phyloP scores from a whole-genome alignment of 78 protist genomes.

The Emiliania huxleyi region DNA sequence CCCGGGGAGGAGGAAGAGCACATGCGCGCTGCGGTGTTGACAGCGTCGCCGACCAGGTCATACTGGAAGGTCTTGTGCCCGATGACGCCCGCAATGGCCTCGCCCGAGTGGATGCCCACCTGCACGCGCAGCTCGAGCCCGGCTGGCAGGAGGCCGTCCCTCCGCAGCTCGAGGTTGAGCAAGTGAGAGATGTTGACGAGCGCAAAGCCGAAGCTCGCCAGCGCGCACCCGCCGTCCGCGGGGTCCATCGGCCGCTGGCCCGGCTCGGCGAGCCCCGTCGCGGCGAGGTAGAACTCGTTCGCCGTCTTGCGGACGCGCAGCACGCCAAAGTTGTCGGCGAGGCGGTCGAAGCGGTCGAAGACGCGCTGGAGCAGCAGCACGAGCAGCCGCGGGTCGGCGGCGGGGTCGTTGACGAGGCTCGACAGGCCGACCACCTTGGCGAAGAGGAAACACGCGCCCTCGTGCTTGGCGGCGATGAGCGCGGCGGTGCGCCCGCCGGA shows the following conservation, averaged over 20 bases:
- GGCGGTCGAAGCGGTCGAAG: neutral
- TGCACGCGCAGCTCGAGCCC: conserved; percentile 40
- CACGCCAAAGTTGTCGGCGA: neutral
- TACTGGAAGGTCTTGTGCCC: conserved; percentile 66
- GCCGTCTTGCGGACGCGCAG: neutral
- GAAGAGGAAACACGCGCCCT: too few relatives aligned
- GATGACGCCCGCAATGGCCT: conserved; percentile 76
- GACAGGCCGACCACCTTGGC: neutral
- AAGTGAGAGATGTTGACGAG: neutral
- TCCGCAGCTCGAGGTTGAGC: neutral
- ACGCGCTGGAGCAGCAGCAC: neutral
- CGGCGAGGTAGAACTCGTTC: neutral
- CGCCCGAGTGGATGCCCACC: conserved; percentile 79
- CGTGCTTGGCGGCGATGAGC: too few relatives aligned
- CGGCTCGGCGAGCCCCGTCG: neutral
- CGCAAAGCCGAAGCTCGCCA: neutral
- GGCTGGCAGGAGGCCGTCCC: neutral
- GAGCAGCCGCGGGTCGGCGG: neutral
- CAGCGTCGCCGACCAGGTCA: conserved; percentile 85
- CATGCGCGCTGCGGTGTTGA: too few relatives aligned
- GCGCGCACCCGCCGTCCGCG: neutral
- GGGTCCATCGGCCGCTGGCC: neutral
- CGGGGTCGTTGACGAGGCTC: neutral
- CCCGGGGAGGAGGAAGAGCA: neutral
- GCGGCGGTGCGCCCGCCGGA: too few relatives aligned